Percentiles rank a stretch among this genome's conserved stretches.
These are phyloP conservation scores for Cystofilobasidium bisporidii DNA, from an alignment of 768 basidiomycete species.

Conservation along the genomic window DNA sequence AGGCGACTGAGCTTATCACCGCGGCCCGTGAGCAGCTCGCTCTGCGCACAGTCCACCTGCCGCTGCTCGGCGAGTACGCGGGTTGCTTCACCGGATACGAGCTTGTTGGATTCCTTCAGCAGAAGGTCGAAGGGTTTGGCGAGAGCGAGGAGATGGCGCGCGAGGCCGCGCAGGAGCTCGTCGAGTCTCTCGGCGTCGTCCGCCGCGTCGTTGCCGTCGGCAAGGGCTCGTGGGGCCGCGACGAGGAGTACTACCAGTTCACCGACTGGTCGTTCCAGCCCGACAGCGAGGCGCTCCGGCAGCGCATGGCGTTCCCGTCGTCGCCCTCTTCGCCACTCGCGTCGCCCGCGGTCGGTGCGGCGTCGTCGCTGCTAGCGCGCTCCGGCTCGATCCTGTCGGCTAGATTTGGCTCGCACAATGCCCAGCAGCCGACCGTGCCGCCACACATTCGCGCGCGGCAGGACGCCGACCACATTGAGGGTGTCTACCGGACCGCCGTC, in stretches of 20 bases:
- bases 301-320: neutral
- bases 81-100: slow-evolving; percentile 23
- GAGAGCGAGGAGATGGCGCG: slow-evolving; percentile 9
- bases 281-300: neutral
- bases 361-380: slow-evolving; percentile 13
- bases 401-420: neutral
- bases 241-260: slow-evolving; percentile 25
- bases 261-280: slow-evolving; percentile 8
- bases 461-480: slow-evolving; percentile 14
- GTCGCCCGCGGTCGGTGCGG: neutral
- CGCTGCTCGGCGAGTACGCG: slow-evolving; percentile 23
- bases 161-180: slow-evolving; percentile 21
- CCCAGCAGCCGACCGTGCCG: slow-evolving; percentile 2
- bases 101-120: slow-evolving; percentile 14
- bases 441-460: slow-evolving; percentile 11
- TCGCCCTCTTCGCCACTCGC: neutral
- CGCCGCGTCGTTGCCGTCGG: slow-evolving; percentile 16
- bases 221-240: slow-evolving; percentile 23
- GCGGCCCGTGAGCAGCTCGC: slow-evolving; percentile 6
- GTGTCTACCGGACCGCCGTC: slow-evolving; percentile 13
- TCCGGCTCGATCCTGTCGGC: slow-evolving; percentile 15
- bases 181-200: slow-evolving; percentile 18
- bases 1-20: slow-evolving; percentile 7
- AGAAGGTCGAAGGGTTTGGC: slow-evolving; percentile 15
- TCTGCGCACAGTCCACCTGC: slow-evolving; percentile 8